A percentile compares a stretch with the other conserved stretches of the same genome.
These are phyloP conservation scores for Podaxis rugospora DNA, from an alignment of 768 basidiomycete genomes.

Conservation along the genomic window DNA sequence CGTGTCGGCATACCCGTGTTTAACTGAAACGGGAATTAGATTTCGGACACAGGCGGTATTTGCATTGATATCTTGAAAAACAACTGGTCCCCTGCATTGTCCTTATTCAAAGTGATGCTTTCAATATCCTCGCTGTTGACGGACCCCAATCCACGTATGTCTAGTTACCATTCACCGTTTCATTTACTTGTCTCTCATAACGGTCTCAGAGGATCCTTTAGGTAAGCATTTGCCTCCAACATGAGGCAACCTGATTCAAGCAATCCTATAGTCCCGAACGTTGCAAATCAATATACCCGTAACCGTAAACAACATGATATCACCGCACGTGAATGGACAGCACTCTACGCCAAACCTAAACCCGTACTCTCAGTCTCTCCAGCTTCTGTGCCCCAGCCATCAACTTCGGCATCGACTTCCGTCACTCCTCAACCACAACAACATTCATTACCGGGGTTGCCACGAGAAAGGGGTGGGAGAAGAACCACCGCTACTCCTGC, in stretches of 20 bases:
- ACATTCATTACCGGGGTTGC: neutral
- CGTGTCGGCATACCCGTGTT: neutral
- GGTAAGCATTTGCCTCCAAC: slow-evolving; percentile 32
- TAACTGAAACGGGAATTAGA: slow-evolving; percentile 28
- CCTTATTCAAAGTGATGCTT: slow-evolving; percentile 91
- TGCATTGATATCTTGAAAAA: slow-evolving; percentile 91
- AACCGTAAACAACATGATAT: slow-evolving; percentile 69
- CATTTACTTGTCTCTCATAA: neutral
- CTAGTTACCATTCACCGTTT: neutral
- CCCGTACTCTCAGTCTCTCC: slow-evolving; percentile 27
- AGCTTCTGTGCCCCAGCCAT: slow-evolving; percentile 17
- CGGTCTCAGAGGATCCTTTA: slow-evolving; percentile 58
- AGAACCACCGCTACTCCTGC: neutral
- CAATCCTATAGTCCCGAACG: slow-evolving; percentile 50
- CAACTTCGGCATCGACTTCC: neutral
- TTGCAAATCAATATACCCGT: slow-evolving; percentile 64
- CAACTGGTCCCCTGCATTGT: slow-evolving; percentile 93
- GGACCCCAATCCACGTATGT: slow-evolving; percentile 89
- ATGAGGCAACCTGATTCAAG: neutral
- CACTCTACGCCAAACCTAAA: slow-evolving; percentile 56
- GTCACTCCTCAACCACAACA: neutral
- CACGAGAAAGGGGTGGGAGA: slow-evolving; percentile 4
- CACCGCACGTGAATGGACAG: slow-evolving; percentile 77
- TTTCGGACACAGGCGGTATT: slow-evolving; percentile 71
- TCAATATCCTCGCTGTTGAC: slow-evolving; percentile 90